Evolutionary conservation across 805 yeast genomes (phyloP), one percentile per base, ranked within the genome.

Genomic region (Dipodascopsis uninucleata): DNA sequence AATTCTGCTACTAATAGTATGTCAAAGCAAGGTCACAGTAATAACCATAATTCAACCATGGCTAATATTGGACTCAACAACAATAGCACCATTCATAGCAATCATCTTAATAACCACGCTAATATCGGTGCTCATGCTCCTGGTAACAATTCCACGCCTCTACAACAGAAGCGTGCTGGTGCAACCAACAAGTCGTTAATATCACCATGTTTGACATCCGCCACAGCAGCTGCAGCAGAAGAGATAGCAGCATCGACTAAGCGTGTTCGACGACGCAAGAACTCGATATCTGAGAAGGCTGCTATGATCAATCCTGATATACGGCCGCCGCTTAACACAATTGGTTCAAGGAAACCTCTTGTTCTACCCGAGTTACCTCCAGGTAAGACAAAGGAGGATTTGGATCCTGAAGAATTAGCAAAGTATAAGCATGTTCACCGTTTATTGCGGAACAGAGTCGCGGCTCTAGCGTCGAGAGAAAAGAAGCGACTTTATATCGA

Each of bases 191-290:
- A 26, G 10, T 26, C 29, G 10, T 10, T n/a, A 10, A 26, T 26
- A 4, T 39, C 52, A 8, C 46, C 54, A 25, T 48, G 53, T 34
- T 42, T 49, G 23, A 36, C 41, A 22, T 20, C 40, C 1, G 44
- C 46, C 23, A 50, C 55, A 5, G 55, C 55, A 1, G 46, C 43
- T 3, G 55, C 49, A 6, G 55, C 53, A 10, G 42, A 37, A 9
- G 49, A 50, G 20, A 50, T 50, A 23, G 55, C 55, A 5, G 25
- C 28, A 5, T 47, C 53, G n/a, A 34, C 55, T 7, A 50, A 48
- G 40, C 48, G 53, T n/a, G 53, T 46, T 2, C 53, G 53, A 2
- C 45, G 53, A 8, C 53, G 49, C 40, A 50, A 48, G 42, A 39
- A 48, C 21, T 50, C 55, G 20, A 49, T 49, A 5, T 47, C 55